Evolutionary conservation across 2,329 filamentous ascomycete genomes (phyloP).

Genomic region (Exophiala sp.): DNA sequence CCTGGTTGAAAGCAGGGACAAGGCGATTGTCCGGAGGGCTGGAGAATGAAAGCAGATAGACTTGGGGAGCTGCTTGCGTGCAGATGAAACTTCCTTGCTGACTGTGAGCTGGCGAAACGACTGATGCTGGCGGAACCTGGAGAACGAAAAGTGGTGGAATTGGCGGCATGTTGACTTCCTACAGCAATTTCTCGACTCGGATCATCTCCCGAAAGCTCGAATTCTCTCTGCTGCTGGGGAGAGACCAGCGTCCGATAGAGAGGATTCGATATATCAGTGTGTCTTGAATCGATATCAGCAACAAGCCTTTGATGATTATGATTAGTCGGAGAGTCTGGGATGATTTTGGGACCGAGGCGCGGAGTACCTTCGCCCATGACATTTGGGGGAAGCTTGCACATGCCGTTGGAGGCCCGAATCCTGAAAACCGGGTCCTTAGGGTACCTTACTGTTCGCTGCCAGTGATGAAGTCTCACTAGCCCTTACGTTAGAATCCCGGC

Average conservation of each 20-base stretch:
- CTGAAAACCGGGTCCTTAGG: background rate
- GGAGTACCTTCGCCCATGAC: background rate
- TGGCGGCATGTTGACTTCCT: slow-evolving; percentile 14
- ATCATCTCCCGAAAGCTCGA: no score
- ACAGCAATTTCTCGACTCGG: no score
- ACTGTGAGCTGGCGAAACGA: slow-evolving; percentile 26
- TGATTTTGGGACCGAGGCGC: background rate
- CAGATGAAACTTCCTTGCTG: slow-evolving; percentile 56
- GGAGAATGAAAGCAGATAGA: slow-evolving; percentile 71
- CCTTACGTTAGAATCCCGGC: background rate
- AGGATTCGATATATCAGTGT: background rate
- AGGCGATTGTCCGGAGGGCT: slow-evolving; percentile 75
- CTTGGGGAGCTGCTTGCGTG: slow-evolving; percentile 56
- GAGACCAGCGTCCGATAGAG: background rate
- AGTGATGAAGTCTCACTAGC: background rate
- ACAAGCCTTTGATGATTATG: background rate
- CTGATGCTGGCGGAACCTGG: slow-evolving; percentile 47
- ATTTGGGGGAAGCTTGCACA: no score
- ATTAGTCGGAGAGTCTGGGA: background rate
- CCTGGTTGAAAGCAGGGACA: slow-evolving; percentile 63
- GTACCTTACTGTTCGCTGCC: background rate
- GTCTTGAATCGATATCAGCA: background rate
- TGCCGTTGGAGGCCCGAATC: no score
- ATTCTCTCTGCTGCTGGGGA: no score
- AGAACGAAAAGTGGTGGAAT: slow-evolving; percentile 55